Base-by-base conservation (phyloP, 345 rosid genomes). In the Lumnitzera littorea region DNA sequence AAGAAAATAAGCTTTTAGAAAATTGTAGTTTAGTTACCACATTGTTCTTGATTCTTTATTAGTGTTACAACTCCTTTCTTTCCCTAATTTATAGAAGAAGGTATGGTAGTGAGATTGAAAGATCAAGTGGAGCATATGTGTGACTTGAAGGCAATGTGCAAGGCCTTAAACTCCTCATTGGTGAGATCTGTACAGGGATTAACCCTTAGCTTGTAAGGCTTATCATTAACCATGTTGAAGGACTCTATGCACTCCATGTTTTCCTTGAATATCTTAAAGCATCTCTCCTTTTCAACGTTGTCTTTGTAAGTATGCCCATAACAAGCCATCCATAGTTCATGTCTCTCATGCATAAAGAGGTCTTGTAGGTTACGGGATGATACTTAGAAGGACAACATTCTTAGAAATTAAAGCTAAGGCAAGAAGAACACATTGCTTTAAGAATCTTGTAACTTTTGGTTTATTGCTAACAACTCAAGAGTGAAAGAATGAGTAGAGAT, bases 151-250 rank as follows among this genome's bases (percentile, higher is more conserved):
- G 80, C 76, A 57, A 66, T 79, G 13, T 66, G 66, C 3, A 72
- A 48, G 17, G 56, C 72, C 67, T 55, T 63, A 50, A 84, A 78
- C 61, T 84, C 82, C 12, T 82, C 74, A 16, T 60, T 74, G 46
- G 85, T 80, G 29, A 60, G 64, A 53, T 84, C 89, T 3, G 80
- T 74, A 11, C 71, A 84, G 59, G 65, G 58, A 60, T 84, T 79
- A 60, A 74, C 12, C 16, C 73, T 64, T n/a, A 84, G 72, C 72
- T 67, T 74, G 62, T 74, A 80, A 8, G 74, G 56, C 23, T 65
- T 75, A 62, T 63, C 54, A 13, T 57, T 62, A 2, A 49, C 71
- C 14, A 36, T 29, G 27, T 75, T 78, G 41, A 72, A 72, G 0
- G 73, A 53, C 36, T 72, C 72, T 0, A 78, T 56, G 20, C 2